A percentile compares a stretch with the other conserved stretches of the same genome.
Conservation (phyloP, 768 basidiomycete species). For the Suillus luteus region DNA sequence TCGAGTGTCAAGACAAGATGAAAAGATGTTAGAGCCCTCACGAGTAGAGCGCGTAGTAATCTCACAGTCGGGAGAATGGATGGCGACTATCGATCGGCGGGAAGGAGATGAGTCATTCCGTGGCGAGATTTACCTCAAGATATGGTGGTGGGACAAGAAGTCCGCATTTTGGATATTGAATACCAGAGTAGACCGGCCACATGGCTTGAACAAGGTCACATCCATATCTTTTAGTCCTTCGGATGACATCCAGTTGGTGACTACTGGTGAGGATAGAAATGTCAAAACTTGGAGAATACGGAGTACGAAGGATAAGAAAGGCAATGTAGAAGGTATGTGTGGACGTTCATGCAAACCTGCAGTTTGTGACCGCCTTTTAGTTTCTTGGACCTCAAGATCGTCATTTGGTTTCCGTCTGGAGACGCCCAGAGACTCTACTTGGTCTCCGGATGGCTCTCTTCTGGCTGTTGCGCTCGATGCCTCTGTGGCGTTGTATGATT, state of each 20-base stretch:
- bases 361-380: constrained; percentile 18
- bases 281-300: constrained; percentile 84
- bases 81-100: constrained; percentile 86
- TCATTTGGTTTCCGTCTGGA: constrained; percentile 69
- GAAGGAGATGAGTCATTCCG: constrained; percentile 65
- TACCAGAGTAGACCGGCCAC: constrained; percentile 88
- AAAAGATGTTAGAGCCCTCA: constrained; percentile 72
- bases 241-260: constrained; percentile 54
- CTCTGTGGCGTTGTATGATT: constrained; percentile 75
- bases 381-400: constrained; percentile 80
- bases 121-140: constrained; percentile 78
- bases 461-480: constrained; percentile 71
- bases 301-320: constrained; percentile 45
- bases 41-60: constrained; percentile 72
- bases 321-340: constrained; percentile 52
- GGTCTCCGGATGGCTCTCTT: constrained; percentile 87
- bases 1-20: constrained; percentile 79
- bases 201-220: constrained; percentile 64
- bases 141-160: constrained; percentile 84
- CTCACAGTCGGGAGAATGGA: constrained; percentile 77
- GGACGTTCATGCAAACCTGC: not conserved
- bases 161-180: constrained; percentile 71
- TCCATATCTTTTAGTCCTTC: constrained; percentile 69
- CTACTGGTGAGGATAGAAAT: constrained; percentile 71
- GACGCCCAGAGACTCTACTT: constrained; percentile 64